Evolutionary conservation across 1,284 basidiomycete species (phyloP).

Genomic region (Ustilago trichophora): DNA sequence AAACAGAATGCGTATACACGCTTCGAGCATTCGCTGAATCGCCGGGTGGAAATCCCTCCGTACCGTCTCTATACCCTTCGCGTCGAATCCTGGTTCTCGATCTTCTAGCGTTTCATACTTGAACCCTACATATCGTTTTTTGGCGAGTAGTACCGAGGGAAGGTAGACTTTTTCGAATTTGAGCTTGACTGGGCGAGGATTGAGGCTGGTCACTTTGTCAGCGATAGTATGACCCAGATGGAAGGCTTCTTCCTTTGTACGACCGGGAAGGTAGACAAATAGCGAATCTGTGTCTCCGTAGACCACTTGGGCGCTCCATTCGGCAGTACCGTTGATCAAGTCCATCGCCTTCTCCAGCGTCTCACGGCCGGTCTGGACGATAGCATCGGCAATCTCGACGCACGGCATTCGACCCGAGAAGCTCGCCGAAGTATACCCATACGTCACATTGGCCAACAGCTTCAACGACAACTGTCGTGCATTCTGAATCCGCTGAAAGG

Average conservation of each 20-base stretch:
- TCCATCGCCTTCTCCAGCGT: slow-evolving; percentile 94
- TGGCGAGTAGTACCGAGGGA: slow-evolving; percentile 90
- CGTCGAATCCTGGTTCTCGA: slow-evolving; percentile 83
- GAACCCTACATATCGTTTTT: slow-evolving; percentile 96
- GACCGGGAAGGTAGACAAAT: slow-evolving; percentile 87
- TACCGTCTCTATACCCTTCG: slow-evolving; percentile 97
- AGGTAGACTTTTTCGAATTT: slow-evolving; percentile 99
- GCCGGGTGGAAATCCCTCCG: slow-evolving; percentile 74
- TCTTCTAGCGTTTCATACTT: slow-evolving; percentile 89
- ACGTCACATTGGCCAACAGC: slow-evolving; percentile 69
- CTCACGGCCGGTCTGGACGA: slow-evolving; percentile 94
- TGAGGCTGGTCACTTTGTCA: slow-evolving; percentile 82
- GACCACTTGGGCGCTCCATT: slow-evolving; percentile 89
- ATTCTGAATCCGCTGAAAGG: slow-evolving; percentile 59
- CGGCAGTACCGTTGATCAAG: slow-evolving; percentile 73
- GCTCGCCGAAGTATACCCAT: slow-evolving; percentile 91
- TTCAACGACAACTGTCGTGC: slow-evolving; percentile 61
- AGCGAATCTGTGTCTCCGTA: slow-evolving; percentile 99
- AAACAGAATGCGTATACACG: slow-evolving; percentile 74
- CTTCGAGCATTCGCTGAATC: slow-evolving; percentile 63
- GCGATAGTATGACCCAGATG: slow-evolving; percentile 90
- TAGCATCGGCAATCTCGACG: slow-evolving; percentile 96
- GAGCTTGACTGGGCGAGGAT: slow-evolving; percentile 90
- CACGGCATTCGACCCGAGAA: slow-evolving; percentile 98
- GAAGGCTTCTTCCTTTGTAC: slow-evolving; percentile 92